A percentile compares a stretch with the other conserved stretches of the same genome.
Evolutionary conservation across 1,139 yeast species (phyloP).

Genomic region (Yamadazyma atmosphaerica): DNA sequence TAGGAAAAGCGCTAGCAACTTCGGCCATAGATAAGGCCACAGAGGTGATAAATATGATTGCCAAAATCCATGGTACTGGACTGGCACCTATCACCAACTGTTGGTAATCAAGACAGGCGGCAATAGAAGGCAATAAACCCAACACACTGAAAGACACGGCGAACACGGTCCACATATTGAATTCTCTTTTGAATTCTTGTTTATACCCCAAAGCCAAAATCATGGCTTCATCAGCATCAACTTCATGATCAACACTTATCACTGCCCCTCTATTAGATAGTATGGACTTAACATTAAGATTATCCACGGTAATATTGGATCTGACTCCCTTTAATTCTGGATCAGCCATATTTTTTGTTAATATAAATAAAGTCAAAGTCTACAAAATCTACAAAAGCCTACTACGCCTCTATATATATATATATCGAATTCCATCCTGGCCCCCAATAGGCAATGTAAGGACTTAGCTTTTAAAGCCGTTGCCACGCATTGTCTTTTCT

Average conservation of each 20-base stretch:
- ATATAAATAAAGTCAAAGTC: too few relatives aligned
- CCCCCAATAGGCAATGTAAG: too few relatives aligned
- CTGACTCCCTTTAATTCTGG: slow-evolving; percentile 18
- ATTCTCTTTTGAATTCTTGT: slow-evolving; percentile 71
- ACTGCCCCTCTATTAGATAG: slow-evolving; percentile 38
- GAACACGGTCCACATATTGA: slow-evolving; percentile 57
- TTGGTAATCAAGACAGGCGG: slow-evolving; percentile 53
- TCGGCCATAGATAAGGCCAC: slow-evolving; percentile 52
- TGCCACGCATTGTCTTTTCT: neutral
- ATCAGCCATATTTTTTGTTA: slow-evolving; percentile 11
- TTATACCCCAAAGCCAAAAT: slow-evolving; percentile 67
- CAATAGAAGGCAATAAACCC: slow-evolving; percentile 70
- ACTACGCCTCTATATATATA: too few relatives aligned
- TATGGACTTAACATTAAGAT: slow-evolving; percentile 34
- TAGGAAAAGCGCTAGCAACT: slow-evolving; percentile 47
- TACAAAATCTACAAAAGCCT: too few relatives aligned
- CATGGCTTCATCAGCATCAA: slow-evolving; percentile 52
- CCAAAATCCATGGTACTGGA: slow-evolving; percentile 56
- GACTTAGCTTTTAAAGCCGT: neutral
- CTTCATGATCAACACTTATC: slow-evolving; percentile 44
- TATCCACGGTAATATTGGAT: slow-evolving; percentile 42
- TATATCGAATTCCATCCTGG: neutral
- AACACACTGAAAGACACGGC: slow-evolving; percentile 71
- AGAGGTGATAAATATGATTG: slow-evolving; percentile 46
- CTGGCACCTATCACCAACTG: slow-evolving; percentile 52